Evolutionary conservation across 192 early-diverging fungal genomes (phyloP).

Genomic region (Podila epigama): DNA sequence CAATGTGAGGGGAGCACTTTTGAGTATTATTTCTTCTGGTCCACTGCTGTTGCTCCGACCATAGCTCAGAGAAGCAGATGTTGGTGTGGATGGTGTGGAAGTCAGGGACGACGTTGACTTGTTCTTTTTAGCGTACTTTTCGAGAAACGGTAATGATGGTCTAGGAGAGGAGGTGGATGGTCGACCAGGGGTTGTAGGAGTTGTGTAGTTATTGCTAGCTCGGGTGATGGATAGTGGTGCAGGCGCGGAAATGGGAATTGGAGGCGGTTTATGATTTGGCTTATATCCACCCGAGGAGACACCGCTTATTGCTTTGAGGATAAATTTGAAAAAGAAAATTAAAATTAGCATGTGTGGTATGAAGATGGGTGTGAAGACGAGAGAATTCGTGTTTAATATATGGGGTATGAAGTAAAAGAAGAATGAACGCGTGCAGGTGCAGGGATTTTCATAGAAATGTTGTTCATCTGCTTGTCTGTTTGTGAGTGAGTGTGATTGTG

Average conservation of each 20-base stretch:
- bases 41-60: neutral
- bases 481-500: neutral
- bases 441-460: too few species aligned
- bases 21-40: neutral
- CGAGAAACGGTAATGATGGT: slow-evolving; percentile 44
- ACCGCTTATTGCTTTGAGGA: neutral
- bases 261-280: slow-evolving; percentile 44
- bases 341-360: too few species aligned
- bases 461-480: too few species aligned
- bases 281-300: slow-evolving; percentile 41
- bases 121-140: slow-evolving; percentile 53
- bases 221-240: slow-evolving; percentile 5
- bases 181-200: slow-evolving; percentile 21
- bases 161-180: slow-evolving; percentile 31
- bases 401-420: too few species aligned
- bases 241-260: slow-evolving; percentile 16
- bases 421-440: too few species aligned
- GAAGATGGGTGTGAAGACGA: too few species aligned
- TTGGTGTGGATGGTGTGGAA: slow-evolving; percentile 1
- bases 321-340: neutral
- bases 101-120: slow-evolving; percentile 14
- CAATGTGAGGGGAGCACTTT: slow-evolving; percentile 36
- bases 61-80: slow-evolving; percentile 7
- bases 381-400: too few species aligned
- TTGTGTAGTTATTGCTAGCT: neutral